A percentile compares a stretch with the other conserved stretches of the same genome.
Evolutionary conservation across 1,284 basidiomycete species (phyloP).

Genomic region (Xerocomus subilludens): DNA sequence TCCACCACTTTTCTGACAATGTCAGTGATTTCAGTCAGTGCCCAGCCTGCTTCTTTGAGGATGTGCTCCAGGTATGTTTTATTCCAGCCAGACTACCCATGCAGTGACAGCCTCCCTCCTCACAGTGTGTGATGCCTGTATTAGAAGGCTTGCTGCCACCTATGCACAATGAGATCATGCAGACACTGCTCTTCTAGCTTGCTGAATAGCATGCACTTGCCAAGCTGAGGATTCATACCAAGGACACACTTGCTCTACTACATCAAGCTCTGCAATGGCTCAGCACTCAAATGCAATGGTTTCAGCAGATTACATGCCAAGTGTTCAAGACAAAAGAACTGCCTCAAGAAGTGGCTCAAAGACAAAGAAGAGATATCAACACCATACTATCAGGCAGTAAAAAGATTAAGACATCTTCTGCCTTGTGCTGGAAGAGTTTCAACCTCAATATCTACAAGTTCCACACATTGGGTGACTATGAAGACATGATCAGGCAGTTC

Average conservation of each 20-base stretch:
- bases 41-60: conserved; percentile 16
- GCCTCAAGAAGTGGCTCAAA: too few species aligned
- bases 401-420: not conserved
- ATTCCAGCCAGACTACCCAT: too few species aligned
- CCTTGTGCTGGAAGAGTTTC: not conserved
- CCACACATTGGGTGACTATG: not conserved
- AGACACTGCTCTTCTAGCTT: not conserved
- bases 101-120: too few species aligned
- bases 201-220: conserved; percentile 3
- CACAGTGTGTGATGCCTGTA: not conserved
- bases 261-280: too few species aligned
- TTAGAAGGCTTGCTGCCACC: not conserved
- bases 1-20: too few species aligned
- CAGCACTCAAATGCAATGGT: too few species aligned
- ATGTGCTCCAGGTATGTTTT: not conserved
- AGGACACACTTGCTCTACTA: too few species aligned
- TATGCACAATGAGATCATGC: not conserved
- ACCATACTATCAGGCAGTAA: not conserved
- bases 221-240: not conserved
- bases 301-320: too few species aligned
- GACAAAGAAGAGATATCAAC: not conserved
- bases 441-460: conserved; percentile 9
- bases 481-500: not conserved
- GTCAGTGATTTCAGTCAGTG: too few species aligned
- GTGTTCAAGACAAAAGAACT: too few species aligned